Evolutionary conservation across 805 yeast species (phyloP).

Genomic region (Ogataea henricii): DNA sequence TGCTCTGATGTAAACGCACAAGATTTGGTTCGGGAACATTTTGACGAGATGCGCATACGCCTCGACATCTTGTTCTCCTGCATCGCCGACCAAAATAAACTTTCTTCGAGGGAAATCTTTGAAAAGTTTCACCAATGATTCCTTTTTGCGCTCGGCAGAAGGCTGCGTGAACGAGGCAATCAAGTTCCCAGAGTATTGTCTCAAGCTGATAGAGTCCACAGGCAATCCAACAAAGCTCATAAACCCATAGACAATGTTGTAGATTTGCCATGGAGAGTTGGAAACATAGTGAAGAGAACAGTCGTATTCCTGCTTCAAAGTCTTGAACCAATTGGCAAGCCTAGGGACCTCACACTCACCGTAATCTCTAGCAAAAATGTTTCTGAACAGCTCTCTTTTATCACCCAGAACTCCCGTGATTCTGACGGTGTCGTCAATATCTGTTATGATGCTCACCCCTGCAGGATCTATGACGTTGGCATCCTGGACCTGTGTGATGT

Average conservation of each 20-base stretch:
- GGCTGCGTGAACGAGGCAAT: conserved; percentile 85
- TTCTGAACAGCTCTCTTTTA: conserved; percentile 77
- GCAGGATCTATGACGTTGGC: conserved; percentile 39
- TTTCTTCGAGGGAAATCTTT: conserved; percentile 74
- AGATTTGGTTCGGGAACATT: conserved; percentile 59
- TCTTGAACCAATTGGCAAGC: conserved; percentile 69
- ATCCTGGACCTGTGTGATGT: conserved; percentile 48
- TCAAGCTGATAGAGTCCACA: conserved; percentile 78
- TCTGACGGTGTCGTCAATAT: conserved; percentile 93
- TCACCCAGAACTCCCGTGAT: conserved; percentile 89
- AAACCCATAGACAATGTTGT: conserved; percentile 57
- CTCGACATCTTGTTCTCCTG: conserved; percentile 94
- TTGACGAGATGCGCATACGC: conserved; percentile 77
- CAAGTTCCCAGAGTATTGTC: conserved; percentile 83
- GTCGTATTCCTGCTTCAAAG: conserved; percentile 42
- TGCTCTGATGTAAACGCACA: conserved; percentile 79
- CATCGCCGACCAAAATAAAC: conserved; percentile 88
- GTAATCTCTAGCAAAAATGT: conserved; percentile 68
- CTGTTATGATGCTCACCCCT: conserved; percentile 80
- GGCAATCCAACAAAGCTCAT: conserved; percentile 64
- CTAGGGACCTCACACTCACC: conserved; percentile 72
- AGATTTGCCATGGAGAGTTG: conserved; percentile 92
- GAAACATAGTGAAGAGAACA: conserved; percentile 86
- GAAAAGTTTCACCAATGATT: conserved; percentile 61
- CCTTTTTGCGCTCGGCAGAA: conserved; percentile 75